Base-by-base conservation (phyloP, 768 basidiomycete genomes). In the Mycena crocata region DNA sequence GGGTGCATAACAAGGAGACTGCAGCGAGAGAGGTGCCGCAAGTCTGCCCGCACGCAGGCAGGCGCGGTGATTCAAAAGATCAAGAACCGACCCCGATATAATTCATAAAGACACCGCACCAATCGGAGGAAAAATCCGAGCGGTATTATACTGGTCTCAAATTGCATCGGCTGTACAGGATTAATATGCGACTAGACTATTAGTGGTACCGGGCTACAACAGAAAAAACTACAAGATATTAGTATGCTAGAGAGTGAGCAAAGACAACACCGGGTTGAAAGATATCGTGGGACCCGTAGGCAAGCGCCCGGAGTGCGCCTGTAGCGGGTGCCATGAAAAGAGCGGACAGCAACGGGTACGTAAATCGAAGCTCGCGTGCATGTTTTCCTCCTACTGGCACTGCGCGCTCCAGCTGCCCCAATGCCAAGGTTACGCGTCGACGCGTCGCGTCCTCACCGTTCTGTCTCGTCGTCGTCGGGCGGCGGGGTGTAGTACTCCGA, bases 41-140 rank as follows among this genome's bases (percentile, higher is more conserved):
- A 76, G 76, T 84, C 84, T 83, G 87, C 81, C 85, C 86, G 87
- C 85, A 86, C 81, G 84, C 80, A 86, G 83, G 83, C 83, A 84
- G 85, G 84, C 85, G 88, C 89, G 89, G 89, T 86, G 86, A 83
- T 83, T 87, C 84, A 58, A 58, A 59, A 56, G 63, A 68, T 62
- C 64, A 67, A 72, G 69, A 68, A 72, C 58, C 71, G 74, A 80
- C 76, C 37, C 56, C 5, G 12, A 2, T 28, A 8, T 51, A 15
- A 57, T 67, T 32, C 15, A 50, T 51, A 57, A 21, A 45, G 48
- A 21, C 83, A 87, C 87, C 88, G 88, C 86, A 68, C 86, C 88
- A 88, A 88, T 88, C 88, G 40, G 59, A 19, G 13, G 5, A 4
- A 28, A 9, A 30, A 50, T 31, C 26, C 23, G 70, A 74, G 65